Percentiles rank a stretch among this genome's conserved stretches.
Evolutionary conservation across 371 early-diverging fungal species (phyloP).

Genomic region (Capillidium rhysosporum): DNA sequence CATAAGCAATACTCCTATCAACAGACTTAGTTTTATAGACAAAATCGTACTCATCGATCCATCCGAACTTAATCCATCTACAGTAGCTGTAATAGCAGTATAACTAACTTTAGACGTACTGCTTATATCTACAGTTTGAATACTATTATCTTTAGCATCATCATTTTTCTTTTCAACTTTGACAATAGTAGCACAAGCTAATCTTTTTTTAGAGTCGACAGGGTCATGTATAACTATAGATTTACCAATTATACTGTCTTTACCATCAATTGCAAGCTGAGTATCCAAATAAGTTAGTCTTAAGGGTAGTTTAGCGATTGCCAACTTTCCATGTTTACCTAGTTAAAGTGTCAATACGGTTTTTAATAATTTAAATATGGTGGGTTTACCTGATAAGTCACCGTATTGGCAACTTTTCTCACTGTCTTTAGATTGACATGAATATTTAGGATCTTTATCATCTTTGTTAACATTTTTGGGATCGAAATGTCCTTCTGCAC

Average conservation of each 20-base stretch:
- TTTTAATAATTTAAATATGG: neutral
- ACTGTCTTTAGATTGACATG: neutral
- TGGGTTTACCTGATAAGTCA: neutral
- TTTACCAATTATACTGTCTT: neutral
- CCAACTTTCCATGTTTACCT: neutral
- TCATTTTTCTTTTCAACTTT: neutral
- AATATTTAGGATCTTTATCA: neutral
- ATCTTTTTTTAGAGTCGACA: neutral
- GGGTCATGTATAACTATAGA: neutral
- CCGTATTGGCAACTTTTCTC: neutral
- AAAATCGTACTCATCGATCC: too few relatives aligned
- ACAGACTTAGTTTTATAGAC: too few relatives aligned
- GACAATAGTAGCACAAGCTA: neutral
- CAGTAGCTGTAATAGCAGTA: neutral
- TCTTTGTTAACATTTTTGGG: neutral
- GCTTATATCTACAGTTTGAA: too few relatives aligned
- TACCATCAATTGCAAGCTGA: neutral
- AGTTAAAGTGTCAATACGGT: neutral
- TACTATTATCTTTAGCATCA: neutral
- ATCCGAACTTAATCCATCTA: neutral
- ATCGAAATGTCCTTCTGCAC: neutral
- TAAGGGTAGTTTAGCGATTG: neutral
- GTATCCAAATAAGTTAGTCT: neutral
- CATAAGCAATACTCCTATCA: too few relatives aligned
- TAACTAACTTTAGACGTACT: neutral